Evolutionary conservation across 164 flowering plant species (phyloP), one percentile per base, ranked within the genome.

Genomic region (Chloranthus sessilifolius): DNA sequence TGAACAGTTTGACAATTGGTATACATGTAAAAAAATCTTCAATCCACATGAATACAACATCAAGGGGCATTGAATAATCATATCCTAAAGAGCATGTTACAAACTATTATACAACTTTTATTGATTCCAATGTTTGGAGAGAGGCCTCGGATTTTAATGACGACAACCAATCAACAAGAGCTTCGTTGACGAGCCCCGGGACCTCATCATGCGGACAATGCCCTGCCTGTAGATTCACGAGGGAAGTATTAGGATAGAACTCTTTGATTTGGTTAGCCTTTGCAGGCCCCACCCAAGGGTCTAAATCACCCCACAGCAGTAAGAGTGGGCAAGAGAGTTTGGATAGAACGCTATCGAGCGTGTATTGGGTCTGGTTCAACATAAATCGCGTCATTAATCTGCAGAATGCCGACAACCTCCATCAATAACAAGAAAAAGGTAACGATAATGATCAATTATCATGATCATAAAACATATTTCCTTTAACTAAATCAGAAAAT

Each of bases 121-220:
- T n/a, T n/a, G n/a, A n/a, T n/a, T n/a, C n/a, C n/a, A 65, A 10
- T 17, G 61, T 58, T 41, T 68, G 74, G 11, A 63, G 62, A 16
- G 75, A 45, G n/a, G 65, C 26, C 49, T 68, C 19, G 5, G 72
- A 60, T 27, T 57, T 53, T 43, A 79, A 21, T 30, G 79, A 72
- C 7, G 88, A 73, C 36, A 91, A 50, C 96, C 98, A 88, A 19
- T 81, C 78, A 10, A 83, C 11, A 24, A 88, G 64, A 34, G 88
- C 95, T 53, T 47, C 53, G 41, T 91, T 91, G 36, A 72, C 92
- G n/a, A 77, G 80, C 63, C 81, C 90, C 3, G 96, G 95, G 42
- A 85, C 95, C 65, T 91, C 96, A 55, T 85, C 98, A 50, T 88
- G 98, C 0, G 98, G 98, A 43, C 96, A 91, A 61, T 88, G 98